phyloP scores from a whole-genome alignment of 75 land plant genomes.

The Cunninghamia lanceolata region DNA sequence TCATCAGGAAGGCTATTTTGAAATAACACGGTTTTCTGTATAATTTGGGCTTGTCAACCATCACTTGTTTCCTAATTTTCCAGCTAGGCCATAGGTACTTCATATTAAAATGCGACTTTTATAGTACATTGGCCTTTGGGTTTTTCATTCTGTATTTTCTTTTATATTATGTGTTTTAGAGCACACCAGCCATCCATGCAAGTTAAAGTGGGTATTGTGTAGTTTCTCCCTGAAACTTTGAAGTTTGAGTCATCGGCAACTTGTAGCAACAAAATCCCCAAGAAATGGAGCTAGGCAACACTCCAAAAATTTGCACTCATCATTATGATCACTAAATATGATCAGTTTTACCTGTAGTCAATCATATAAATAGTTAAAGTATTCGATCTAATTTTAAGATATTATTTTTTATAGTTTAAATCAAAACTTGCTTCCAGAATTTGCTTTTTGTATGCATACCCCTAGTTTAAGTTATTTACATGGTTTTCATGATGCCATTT shows the following conservation, averaged over 20 bases:
- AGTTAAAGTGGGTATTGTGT: too few species aligned
- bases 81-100: too few species aligned
- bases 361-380: background rate
- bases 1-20: too few species aligned
- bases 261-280: background rate
- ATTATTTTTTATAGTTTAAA: background rate
- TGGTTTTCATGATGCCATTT: background rate
- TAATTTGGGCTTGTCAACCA: too few species aligned
- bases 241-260: background rate
- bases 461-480: background rate
- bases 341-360: background rate
- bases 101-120: too few species aligned
- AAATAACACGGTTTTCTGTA: too few species aligned
- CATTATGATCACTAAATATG: background rate
- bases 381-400: background rate
- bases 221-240: background rate
- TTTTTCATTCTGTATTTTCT: too few species aligned
- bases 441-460: background rate
- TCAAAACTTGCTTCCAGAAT: background rate
- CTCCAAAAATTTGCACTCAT: background rate
- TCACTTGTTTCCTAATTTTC: too few species aligned
- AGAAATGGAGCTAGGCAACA: background rate
- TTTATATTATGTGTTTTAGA: too few species aligned
- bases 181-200: too few species aligned
- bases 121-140: too few species aligned